Percentiles rank a stretch among this genome's conserved stretches.
Conservation (phyloP, 257 asterid genomes). For the Handroanthus guayacan region DNA sequence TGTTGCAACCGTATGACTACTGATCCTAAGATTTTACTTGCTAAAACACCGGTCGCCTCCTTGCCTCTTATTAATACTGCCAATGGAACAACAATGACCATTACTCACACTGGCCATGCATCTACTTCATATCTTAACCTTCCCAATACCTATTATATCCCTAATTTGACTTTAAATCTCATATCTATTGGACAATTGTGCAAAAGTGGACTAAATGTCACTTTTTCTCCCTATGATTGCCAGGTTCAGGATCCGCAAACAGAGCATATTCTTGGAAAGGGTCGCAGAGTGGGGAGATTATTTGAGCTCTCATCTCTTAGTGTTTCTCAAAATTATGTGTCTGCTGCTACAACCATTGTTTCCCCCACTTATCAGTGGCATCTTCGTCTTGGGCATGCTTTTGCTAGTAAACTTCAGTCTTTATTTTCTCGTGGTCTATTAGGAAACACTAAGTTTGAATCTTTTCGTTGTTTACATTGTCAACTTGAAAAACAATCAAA, state of each 20-base stretch:
- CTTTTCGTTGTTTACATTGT: too few relatives aligned
- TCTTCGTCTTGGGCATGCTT: too few relatives aligned
- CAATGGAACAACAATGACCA: neutral
- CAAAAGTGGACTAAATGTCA: neutral
- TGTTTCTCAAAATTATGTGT: neutral
- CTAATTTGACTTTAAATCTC: neutral
- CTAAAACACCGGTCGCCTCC: neutral
- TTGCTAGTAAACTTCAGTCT: too few relatives aligned
- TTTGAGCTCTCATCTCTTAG: neutral
- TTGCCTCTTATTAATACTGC: slow-evolving; percentile 5
- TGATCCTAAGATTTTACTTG: neutral
- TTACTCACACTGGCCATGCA: slow-evolving; percentile 10
- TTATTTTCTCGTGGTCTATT: too few relatives aligned
- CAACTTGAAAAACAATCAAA: too few relatives aligned
- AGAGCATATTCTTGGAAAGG: too few relatives aligned
- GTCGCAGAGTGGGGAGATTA: neutral
- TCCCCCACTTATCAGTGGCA: neutral
- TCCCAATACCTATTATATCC: neutral
- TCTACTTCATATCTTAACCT: slow-evolving; percentile 1
- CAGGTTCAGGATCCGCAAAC: neutral
- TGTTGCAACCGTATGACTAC: slow-evolving; percentile 38
- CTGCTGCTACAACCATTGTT: neutral
- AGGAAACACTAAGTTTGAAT: too few relatives aligned
- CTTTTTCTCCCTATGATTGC: neutral
- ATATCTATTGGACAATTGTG: slow-evolving; percentile 18